Evolutionary conservation across 2,329 filamentous ascomycete genomes (phyloP).

Genomic region (Bipolaris cookei): DNA sequence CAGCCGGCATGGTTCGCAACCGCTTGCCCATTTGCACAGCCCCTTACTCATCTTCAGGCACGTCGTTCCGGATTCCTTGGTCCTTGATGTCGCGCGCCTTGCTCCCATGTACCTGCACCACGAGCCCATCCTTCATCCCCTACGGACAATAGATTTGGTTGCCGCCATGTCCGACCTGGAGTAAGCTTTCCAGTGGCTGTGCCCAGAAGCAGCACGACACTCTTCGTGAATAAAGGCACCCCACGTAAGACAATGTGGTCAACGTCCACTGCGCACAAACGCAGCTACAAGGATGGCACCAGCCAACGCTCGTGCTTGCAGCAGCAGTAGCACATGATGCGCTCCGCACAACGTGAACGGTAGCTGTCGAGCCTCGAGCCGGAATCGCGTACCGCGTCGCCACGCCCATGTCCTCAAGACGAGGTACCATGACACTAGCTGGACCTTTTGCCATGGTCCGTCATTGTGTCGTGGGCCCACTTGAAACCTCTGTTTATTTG

Average conservation of each 20-base stretch:
- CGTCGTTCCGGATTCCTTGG: slow-evolving; percentile 36
- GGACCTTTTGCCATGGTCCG: slow-evolving; percentile 8
- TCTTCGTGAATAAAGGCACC: slow-evolving; percentile 9
- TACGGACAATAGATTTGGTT: slow-evolving; percentile 32
- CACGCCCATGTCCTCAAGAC: slow-evolving; percentile 13
- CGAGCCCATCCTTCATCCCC: slow-evolving; percentile 2
- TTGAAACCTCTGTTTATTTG: slow-evolving; percentile 8
- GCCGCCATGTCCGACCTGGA: slow-evolving; percentile 28
- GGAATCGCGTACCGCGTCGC: slow-evolving; percentile 30
- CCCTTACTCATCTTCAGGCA: slow-evolving; percentile 34
- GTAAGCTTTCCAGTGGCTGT: slow-evolving; percentile 25
- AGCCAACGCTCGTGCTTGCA: slow-evolving; percentile 22
- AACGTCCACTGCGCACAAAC: slow-evolving; percentile 24
- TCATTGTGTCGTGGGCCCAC: slow-evolving; percentile 19
- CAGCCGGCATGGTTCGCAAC: slow-evolving; percentile 21
- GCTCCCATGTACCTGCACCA: slow-evolving; percentile 1
- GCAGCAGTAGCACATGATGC: slow-evolving; percentile 20
- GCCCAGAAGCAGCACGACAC: slow-evolving; percentile 13
- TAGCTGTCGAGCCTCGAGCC: slow-evolving; percentile 16
- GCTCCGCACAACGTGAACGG: slow-evolving; percentile 22
- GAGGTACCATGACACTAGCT: slow-evolving; percentile 18
- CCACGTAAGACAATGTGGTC: neutral
- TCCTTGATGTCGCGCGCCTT: slow-evolving; percentile 13
- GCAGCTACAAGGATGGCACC: slow-evolving; percentile 24
- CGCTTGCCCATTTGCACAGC: slow-evolving; percentile 10